phyloP scores from a whole-genome alignment of 1,284 basidiomycete genomes.

The Trichosporon sp. region DNA sequence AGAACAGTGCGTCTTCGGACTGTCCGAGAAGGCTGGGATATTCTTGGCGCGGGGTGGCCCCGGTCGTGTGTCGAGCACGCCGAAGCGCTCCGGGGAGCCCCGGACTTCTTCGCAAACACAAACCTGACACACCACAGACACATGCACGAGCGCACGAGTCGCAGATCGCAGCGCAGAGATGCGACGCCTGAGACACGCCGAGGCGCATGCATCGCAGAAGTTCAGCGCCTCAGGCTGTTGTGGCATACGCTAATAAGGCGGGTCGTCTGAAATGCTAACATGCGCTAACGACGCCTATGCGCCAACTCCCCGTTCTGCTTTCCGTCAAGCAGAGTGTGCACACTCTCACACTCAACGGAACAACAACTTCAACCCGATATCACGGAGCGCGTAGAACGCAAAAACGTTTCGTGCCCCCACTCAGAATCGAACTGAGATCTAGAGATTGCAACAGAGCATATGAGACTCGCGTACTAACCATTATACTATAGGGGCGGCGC shows the following conservation, averaged over 20 bases:
- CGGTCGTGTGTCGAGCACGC: background rate
- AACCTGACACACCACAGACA: background rate
- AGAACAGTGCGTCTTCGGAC: background rate
- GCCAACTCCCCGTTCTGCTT: background rate
- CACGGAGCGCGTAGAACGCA: background rate
- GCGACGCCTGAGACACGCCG: background rate
- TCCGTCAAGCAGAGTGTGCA: no score
- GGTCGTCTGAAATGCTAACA: background rate
- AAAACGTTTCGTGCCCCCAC: background rate
- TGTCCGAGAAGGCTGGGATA: background rate
- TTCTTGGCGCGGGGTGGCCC: background rate
- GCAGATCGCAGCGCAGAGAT: background rate
- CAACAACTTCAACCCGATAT: no score
- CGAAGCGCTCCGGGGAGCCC: background rate
- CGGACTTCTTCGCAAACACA: background rate
- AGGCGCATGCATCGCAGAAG: background rate
- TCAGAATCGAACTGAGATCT: slow-evolving; percentile 6
- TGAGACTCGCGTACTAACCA: slow-evolving; percentile 5
- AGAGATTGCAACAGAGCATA: slow-evolving; percentile 3
- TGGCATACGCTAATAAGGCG: no score
- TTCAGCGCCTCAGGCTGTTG: background rate
- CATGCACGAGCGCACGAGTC: background rate
- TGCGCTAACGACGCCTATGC: background rate
- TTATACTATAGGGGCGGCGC: background rate
- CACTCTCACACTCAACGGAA: no score